These are phyloP conservation scores for Thelonectria rubi DNA, from an alignment of 2,329 filamentous ascomycete genomes.

Conservation along the genomic window DNA sequence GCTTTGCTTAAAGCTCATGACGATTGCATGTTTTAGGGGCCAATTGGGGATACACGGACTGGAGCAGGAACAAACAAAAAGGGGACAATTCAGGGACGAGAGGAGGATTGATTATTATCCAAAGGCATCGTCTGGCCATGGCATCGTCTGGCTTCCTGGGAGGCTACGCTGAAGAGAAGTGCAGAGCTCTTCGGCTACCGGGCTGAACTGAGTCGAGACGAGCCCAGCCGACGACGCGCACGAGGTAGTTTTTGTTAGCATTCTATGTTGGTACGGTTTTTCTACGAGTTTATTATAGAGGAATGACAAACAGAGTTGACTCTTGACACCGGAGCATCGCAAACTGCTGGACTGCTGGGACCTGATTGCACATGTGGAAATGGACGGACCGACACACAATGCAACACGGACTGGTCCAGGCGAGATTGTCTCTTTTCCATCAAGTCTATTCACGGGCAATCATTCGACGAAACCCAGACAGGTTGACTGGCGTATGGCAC, in stretches of 20 bases:
- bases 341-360: neutral
- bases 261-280: constrained; percentile 31
- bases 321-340: neutral
- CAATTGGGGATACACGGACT: constrained; percentile 32
- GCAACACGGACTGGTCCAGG: neutral
- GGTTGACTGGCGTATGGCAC: constrained; percentile 33
- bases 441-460: constrained; percentile 10
- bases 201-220: constrained; percentile 12
- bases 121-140: constrained; percentile 11
- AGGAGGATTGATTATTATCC: constrained; percentile 20
- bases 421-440: neutral
- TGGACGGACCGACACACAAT: too few species aligned
- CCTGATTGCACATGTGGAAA: too few species aligned
- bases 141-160: neutral
- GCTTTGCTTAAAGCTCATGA: constrained; percentile 76
- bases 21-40: constrained; percentile 34
- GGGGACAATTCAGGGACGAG: constrained; percentile 19
- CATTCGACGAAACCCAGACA: constrained; percentile 6
- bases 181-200: constrained; percentile 44
- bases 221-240: constrained; percentile 3
- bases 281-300: constrained; percentile 20
- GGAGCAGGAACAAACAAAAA: constrained; percentile 11
- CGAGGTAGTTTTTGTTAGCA: constrained; percentile 24
- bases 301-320: constrained; percentile 7
- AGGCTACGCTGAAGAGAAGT: constrained; percentile 42